Evolutionary conservation across 441 rosid species (phyloP), one percentile per base, ranked within the genome.

Genomic region (Euphorbia schlechtendalii): DNA sequence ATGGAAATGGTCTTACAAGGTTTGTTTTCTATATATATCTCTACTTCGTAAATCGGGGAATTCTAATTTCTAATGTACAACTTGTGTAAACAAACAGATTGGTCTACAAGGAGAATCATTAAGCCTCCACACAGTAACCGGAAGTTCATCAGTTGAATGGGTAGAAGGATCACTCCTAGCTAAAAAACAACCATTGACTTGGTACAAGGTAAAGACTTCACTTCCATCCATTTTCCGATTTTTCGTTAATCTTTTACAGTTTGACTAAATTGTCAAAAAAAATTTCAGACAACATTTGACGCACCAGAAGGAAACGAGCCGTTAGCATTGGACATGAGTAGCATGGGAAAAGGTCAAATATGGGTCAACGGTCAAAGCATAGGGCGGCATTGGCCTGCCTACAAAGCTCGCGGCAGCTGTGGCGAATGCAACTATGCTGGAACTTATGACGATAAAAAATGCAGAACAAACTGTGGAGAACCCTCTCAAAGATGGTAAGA

Each of bases 1-100:
- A 81, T 87, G 87, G 82, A 89, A 83, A 75, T 94, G 99, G 99
- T 79, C 96, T 63, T 94, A 94, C 70, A 86, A 91, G 96, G 99
- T 90, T 67, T n/a, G 62, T 73, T 43, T 61, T 4, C n/a, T 10
- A 17, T 6, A 32, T 32, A 4, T 58, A 28, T 69, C 20, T 12
- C 24, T n/a, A 13, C 36, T 14, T 18, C 18, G 13, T 0, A 32
- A 2, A 3, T 12, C 45, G 10, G 14, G 4, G 10, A 41, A 41
- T 41, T 41, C 10, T 41, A n/a, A 32, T 3, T 32, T 32, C 34
- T 66, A 15, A 38, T 48, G 25, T 32, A 11, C 27, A 56, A 55
- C 63, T 41, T 49, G 43, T 32, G 22, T 64, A 48, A 53, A 59
- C 75, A 75, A n/a, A n/a, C n/a, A n/a, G 78, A 64, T 75, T 41